phyloP scores from a whole-genome alignment of 1,139 yeast species.

The Meyerozyma guilliermondii region DNA sequence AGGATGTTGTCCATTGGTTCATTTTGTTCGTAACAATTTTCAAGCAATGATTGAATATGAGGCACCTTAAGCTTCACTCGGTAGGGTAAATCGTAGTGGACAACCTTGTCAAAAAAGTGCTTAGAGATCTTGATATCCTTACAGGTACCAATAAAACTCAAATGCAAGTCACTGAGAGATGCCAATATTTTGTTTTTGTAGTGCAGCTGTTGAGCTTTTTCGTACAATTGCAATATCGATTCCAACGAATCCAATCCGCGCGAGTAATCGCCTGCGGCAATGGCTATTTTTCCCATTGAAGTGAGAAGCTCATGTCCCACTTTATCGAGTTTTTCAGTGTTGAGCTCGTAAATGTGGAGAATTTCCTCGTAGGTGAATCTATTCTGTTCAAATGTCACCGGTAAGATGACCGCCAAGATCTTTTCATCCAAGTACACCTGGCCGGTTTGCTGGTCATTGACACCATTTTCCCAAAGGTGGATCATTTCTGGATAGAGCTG shows the following conservation, averaged over 20 bases:
- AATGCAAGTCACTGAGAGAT: conserved; percentile 55
- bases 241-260: conserved; percentile 39
- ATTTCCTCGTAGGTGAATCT: conserved; percentile 58
- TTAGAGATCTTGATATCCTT: conserved; percentile 69
- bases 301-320: conserved; percentile 26
- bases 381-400: conserved; percentile 59
- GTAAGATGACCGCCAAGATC: conserved; percentile 69
- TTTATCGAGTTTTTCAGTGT: conserved; percentile 17
- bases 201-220: conserved; percentile 11
- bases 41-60: conserved; percentile 61
- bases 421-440: conserved; percentile 39
- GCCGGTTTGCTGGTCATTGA: conserved; percentile 27
- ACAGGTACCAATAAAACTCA: conserved; percentile 77
- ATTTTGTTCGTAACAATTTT: conserved; percentile 55
- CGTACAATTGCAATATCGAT: conserved; percentile 27
- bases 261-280: conserved; percentile 35
- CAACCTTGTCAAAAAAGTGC: conserved; percentile 69
- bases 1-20: conserved; percentile 55
- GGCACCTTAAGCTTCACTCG: conserved; percentile 70
- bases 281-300: conserved; percentile 38
- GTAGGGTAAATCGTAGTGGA: conserved; percentile 66
- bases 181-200: conserved; percentile 15
- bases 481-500: conserved; percentile 31
- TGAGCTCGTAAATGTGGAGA: conserved; percentile 31
- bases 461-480: conserved; percentile 41